Evolutionary conservation across 495 filamentous ascomycete species (phyloP).

Genomic region (Daldinia grandis): DNA sequence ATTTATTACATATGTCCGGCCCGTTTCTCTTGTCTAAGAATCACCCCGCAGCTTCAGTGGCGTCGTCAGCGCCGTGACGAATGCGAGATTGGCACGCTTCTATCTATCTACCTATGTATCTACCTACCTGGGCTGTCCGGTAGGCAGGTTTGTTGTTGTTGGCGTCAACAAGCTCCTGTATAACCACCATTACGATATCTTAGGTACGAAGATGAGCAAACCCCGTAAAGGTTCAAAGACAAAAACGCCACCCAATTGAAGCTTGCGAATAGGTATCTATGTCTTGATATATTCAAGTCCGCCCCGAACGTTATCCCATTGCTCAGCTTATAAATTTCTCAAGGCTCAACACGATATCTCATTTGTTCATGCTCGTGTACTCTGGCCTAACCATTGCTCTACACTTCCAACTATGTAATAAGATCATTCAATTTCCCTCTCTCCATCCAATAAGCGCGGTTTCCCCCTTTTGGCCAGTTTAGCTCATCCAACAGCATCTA

Average conservation of each 20-base stretch:
- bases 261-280: background rate
- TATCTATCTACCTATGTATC: no score
- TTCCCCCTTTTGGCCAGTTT: slow-evolving; percentile 27
- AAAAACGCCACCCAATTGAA: no score
- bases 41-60: slow-evolving; percentile 8
- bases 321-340: slow-evolving; percentile 23
- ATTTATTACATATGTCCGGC: slow-evolving; percentile 4
- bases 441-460: slow-evolving; percentile 36
- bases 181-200: slow-evolving; percentile 17
- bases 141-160: slow-evolving; percentile 1
- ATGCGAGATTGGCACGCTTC: slow-evolving; percentile 33
- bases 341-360: slow-evolving; percentile 2
- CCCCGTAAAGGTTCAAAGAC: background rate
- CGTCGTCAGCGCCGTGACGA: slow-evolving; percentile 20
- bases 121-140: no score
- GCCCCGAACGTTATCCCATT: slow-evolving; percentile 2
- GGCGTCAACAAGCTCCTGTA: slow-evolving; percentile 11
- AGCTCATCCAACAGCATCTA: slow-evolving; percentile 14
- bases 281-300: slow-evolving; percentile 10
- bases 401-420: slow-evolving; percentile 11
- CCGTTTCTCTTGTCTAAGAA: background rate
- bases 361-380: slow-evolving; percentile 6
- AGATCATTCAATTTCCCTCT: slow-evolving; percentile 15
- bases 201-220: background rate
- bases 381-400: background rate